Percentiles rank a stretch among this genome's conserved stretches.
Conservation (phyloP, 768 basidiomycete genomes). For the Trametes villosa region DNA sequence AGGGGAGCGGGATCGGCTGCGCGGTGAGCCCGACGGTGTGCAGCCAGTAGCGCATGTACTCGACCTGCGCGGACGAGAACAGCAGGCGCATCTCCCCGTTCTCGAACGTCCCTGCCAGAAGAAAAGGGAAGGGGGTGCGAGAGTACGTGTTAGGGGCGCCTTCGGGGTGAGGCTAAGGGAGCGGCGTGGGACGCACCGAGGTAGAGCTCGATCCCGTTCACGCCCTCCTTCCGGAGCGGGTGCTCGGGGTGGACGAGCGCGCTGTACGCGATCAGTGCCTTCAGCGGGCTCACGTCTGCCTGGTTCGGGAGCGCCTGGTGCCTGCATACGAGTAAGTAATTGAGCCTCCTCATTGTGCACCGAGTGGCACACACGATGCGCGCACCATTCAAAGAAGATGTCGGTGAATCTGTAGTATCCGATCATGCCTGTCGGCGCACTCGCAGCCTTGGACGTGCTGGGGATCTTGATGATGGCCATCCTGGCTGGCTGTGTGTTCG, state of each 20-base stretch:
- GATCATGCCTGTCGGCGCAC: conserved; percentile 48
- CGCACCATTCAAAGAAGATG: conserved; percentile 77
- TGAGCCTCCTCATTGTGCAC: not conserved
- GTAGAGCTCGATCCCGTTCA: conserved; percentile 71
- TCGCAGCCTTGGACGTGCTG: not conserved
- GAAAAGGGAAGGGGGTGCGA: not conserved
- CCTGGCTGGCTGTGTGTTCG: conserved; percentile 6
- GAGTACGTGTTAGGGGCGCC: not conserved
- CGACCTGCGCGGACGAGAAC: conserved; percentile 83
- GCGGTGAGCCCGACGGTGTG: conserved; percentile 72
- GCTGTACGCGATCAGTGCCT: conserved; percentile 72
- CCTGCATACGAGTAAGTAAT: conserved; percentile 44
- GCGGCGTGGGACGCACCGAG: conserved; percentile 50
- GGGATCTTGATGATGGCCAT: conserved; percentile 6
- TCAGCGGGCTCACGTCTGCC: conserved; percentile 65
- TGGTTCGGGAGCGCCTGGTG: conserved; percentile 55
- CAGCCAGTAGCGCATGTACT: conserved; percentile 85
- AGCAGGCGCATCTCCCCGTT: conserved; percentile 79
- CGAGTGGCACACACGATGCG: not conserved
- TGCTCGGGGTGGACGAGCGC: conserved; percentile 71
- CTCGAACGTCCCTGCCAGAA: conserved; percentile 57
- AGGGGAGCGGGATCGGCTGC: conserved; percentile 69
- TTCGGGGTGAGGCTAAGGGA: not conserved
- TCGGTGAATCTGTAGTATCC: conserved; percentile 88
- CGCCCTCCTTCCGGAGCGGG: conserved; percentile 66